Percentiles rank a stretch among this genome's conserved stretches.
These are phyloP conservation scores for Gonapodya prolifera DNA, from an alignment of 192 early-diverging fungal species.

Conservation along the genomic window DNA sequence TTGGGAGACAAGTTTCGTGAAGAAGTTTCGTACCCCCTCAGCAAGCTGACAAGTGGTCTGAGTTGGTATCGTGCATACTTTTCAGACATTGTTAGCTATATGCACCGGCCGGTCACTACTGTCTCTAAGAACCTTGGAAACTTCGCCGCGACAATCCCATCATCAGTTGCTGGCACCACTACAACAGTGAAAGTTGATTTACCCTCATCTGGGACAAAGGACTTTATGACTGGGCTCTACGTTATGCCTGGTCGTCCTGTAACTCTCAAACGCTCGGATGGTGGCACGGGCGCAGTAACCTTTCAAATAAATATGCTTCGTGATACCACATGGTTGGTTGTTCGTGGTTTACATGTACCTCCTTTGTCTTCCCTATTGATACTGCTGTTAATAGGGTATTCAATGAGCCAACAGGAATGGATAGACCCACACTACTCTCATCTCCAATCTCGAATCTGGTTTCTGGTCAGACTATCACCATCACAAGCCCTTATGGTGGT, in stretches of 20 bases:
- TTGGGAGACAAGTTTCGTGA: background rate
- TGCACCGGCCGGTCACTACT: background rate
- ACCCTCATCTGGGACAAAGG: background rate
- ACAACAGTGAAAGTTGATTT: background rate
- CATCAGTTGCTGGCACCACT: background rate
- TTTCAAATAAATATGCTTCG: background rate
- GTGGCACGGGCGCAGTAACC: background rate
- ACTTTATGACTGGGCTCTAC: background rate
- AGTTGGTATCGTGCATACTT: background rate
- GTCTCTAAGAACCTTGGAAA: background rate
- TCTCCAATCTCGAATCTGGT: background rate
- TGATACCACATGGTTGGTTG: constrained; percentile 1
- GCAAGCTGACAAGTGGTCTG: background rate
- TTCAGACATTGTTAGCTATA: background rate
- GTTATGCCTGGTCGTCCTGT: background rate
- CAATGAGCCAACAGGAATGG: background rate
- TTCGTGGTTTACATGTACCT: too few relatives aligned
- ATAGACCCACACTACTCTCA: background rate
- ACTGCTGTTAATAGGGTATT: background rate
- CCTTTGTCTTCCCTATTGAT: too few relatives aligned
- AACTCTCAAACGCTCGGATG: background rate
- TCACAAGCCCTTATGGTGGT: background rate
- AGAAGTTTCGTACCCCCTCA: background rate
- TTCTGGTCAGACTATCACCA: background rate
- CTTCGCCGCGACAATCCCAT: background rate